Evolutionary conservation across 176 grass and related monocot genomes (phyloP).

Genomic region (Carex parvula): DNA sequence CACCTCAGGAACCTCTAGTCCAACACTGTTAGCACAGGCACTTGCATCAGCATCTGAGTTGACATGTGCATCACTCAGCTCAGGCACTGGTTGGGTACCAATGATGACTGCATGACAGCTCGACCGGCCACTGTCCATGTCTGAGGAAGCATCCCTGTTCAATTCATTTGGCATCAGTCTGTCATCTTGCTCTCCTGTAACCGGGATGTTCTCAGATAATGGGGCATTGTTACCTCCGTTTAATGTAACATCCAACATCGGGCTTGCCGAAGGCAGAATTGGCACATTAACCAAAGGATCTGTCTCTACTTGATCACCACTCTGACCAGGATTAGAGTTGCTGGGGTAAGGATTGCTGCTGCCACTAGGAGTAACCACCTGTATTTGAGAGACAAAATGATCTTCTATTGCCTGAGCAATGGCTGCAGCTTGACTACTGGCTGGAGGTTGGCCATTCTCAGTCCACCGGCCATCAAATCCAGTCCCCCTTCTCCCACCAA

Average conservation of each 20-base stretch:
- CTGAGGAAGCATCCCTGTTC: conserved; percentile 35
- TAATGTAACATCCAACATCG: conserved; percentile 24
- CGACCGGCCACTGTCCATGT: conserved; percentile 33
- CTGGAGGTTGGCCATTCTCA: conserved; percentile 66
- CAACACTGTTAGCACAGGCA: conserved; percentile 43
- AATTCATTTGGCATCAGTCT: conserved; percentile 21
- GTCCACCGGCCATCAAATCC: conserved; percentile 62
- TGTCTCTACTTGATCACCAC: conserved; percentile 5
- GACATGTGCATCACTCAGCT: conserved; percentile 63
- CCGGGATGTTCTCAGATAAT: conserved; percentile 16
- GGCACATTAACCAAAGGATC: conserved; percentile 30
- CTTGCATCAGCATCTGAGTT: conserved; percentile 44
- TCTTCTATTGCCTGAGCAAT: conserved; percentile 71
- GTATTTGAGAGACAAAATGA: conserved; percentile 63
- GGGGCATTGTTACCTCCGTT: conserved; percentile 25
- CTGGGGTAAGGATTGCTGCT: conserved; percentile 15
- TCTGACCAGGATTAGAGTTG: background rate
- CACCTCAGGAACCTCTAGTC: conserved; percentile 17
- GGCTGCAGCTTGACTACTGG: conserved; percentile 54
- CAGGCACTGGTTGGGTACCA: conserved; percentile 39
- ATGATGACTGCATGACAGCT: conserved; percentile 56
- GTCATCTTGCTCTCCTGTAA: conserved; percentile 4
- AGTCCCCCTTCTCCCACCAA: conserved; percentile 46
- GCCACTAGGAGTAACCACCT: conserved; percentile 36
- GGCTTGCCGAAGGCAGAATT: conserved; percentile 28